phyloP scores from a whole-genome alignment of 768 basidiomycete genomes.

The Glaciozyma martinii region DNA sequence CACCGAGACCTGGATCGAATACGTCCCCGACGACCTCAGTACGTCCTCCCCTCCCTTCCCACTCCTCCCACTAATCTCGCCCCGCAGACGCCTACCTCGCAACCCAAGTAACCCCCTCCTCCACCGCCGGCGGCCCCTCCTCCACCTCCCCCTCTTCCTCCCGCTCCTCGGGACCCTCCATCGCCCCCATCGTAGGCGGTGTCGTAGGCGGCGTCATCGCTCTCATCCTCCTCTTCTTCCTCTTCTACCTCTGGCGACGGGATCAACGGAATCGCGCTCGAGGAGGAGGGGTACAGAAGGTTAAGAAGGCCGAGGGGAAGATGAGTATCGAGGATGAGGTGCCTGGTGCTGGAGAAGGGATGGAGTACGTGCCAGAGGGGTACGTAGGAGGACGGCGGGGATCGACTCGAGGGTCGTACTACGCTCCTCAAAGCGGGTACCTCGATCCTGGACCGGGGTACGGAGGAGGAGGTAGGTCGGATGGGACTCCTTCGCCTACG shows the following conservation, averaged over 20 bases:
- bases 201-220: conserved; percentile 24
- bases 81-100: conserved; percentile 13
- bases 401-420: not conserved
- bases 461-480: too few relatives aligned
- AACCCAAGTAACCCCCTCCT: conserved; percentile 6
- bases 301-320: conserved; percentile 25
- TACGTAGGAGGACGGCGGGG: not conserved
- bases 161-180: too few relatives aligned
- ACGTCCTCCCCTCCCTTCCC: not conserved
- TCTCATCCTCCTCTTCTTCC: conserved; percentile 14
- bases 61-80: too few relatives aligned
- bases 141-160: not conserved
- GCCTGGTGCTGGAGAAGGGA: not conserved
- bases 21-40: conserved; percentile 14
- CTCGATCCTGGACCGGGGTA: too few relatives aligned
- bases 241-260: conserved; percentile 25
- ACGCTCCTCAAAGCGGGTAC: too few relatives aligned
- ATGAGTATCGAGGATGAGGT: conserved; percentile 26
- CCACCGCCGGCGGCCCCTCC: not conserved
- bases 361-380: not conserved
- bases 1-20: conserved; percentile 22
- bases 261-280: conserved; percentile 11
- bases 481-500: too few relatives aligned
- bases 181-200: conserved; percentile 24
- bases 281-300: conserved; percentile 19